Evolutionary conservation across 306 rosid species (phyloP).

Genomic region (Prunus dulcis): DNA sequence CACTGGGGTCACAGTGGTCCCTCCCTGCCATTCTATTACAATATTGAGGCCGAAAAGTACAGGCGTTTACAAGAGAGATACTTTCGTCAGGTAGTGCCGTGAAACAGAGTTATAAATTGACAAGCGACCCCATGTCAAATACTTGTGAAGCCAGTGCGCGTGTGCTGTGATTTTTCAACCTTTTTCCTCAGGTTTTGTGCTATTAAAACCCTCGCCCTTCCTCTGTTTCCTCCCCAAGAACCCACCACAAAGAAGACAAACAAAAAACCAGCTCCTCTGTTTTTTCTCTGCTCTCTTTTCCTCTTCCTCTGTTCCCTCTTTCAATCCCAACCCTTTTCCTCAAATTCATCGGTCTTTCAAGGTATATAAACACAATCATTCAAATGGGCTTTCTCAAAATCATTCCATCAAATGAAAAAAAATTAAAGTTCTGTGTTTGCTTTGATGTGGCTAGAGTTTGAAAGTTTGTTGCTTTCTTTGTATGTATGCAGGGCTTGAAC

Average conservation of each 20-base stretch:
- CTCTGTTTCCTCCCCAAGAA: not conserved
- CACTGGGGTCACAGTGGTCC: slow-evolving; percentile 6
- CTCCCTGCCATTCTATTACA: not conserved
- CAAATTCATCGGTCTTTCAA: not conserved
- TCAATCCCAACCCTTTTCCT: not conserved
- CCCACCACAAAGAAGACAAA: not conserved
- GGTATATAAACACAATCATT: slow-evolving; percentile 2
- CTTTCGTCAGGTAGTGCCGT: slow-evolving; percentile 53
- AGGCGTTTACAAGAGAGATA: slow-evolving; percentile 27
- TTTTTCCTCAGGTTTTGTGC: slow-evolving; percentile 4
- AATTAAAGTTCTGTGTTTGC: not conserved
- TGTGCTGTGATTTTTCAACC: slow-evolving; percentile 14
- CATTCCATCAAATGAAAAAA: not conserved
- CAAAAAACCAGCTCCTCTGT: no score
- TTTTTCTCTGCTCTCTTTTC: slow-evolving; percentile 13
- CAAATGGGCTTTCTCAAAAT: not conserved
- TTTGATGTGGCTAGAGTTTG: not conserved
- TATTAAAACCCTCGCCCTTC: slow-evolving; percentile 35
- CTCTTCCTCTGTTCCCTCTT: not conserved
- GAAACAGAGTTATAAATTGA: slow-evolving; percentile 50
- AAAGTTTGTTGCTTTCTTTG: slow-evolving; percentile 4
- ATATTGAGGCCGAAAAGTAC: slow-evolving; percentile 53
- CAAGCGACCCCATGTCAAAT: slow-evolving; percentile 10
- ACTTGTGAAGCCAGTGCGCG: slow-evolving; percentile 31
- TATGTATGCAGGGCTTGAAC: slow-evolving; percentile 8